Conservation (phyloP, 768 basidiomycete genomes). For the Vishniacozyma victoriae region DNA sequence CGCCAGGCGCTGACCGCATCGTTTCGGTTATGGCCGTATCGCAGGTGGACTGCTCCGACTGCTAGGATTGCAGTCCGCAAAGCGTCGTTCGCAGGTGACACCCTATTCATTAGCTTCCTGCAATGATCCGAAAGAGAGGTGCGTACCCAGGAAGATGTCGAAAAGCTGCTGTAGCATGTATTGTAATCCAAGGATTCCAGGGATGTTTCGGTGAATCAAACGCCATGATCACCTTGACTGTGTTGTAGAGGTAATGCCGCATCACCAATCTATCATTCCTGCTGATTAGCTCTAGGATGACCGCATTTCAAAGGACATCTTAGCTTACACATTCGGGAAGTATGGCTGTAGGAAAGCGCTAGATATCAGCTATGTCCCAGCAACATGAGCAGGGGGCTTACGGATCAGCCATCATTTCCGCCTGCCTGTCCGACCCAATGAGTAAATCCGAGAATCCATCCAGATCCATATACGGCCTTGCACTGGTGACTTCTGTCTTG, state of each 20-base stretch:
- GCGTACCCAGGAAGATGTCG: conserved; percentile 17
- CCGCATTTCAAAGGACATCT: background rate
- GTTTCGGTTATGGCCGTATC: conserved; percentile 14
- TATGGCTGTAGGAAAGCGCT: conserved; percentile 29
- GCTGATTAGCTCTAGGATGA: background rate
- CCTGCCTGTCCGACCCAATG: conserved; percentile 12
- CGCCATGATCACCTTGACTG: conserved; percentile 34
- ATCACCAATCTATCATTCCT: conserved; percentile 31
- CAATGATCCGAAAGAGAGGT: background rate
- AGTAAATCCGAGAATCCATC: conserved; percentile 5
- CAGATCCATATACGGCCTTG: conserved; percentile 2
- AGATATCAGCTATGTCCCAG: background rate
- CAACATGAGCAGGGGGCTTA: conserved; percentile 5
- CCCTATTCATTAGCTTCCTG: conserved; percentile 1
- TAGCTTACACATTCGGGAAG: conserved; percentile 24
- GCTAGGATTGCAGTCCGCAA: conserved; percentile 28
- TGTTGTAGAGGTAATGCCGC: conserved; percentile 30
- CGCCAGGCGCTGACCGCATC: conserved; percentile 17
- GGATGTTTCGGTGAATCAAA: conserved; percentile 18
- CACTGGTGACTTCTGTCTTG: background rate
- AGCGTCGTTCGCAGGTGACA: conserved; percentile 26
- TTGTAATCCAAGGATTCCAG: conserved; percentile 32
- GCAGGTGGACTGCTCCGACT: conserved; percentile 31
- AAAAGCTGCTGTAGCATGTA: conserved; percentile 27
- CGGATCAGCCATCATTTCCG: conserved; percentile 30